These are phyloP conservation scores for Fraxinus xanthoxyloides DNA, from an alignment of 305 asterid genomes.

Conservation along the genomic window DNA sequence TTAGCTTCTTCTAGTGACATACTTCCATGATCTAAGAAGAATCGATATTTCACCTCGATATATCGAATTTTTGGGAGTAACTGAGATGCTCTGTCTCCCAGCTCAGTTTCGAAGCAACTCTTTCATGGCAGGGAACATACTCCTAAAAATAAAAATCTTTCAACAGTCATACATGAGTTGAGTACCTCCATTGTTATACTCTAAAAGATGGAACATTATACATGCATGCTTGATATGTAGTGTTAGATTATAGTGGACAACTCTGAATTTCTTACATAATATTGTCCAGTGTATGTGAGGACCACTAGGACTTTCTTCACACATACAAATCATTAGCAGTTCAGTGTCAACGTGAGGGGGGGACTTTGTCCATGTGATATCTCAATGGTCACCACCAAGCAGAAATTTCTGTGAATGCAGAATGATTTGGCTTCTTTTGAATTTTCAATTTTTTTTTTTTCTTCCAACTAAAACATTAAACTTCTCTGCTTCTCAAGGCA, in stretches of 20 bases:
- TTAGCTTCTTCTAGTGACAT: slow-evolving; percentile 40
- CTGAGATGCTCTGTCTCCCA: slow-evolving; percentile 94
- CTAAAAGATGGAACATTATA: background rate
- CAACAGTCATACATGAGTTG: background rate
- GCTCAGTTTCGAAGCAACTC: slow-evolving; percentile 81
- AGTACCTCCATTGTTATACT: background rate
- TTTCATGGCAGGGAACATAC: slow-evolving; percentile 80
- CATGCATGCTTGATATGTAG: background rate
- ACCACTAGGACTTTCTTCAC: background rate
- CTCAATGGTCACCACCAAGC: background rate
- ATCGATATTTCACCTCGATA: slow-evolving; percentile 46
- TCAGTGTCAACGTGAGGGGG: background rate
- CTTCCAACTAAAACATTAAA: background rate
- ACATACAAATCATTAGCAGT: background rate
- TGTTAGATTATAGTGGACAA: background rate
- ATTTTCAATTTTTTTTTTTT: background rate
- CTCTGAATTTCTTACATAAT: background rate
- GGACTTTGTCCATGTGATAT: background rate
- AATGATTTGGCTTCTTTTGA: background rate
- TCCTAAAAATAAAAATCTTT: slow-evolving; percentile 38
- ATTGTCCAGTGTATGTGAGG: background rate
- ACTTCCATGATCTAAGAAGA: slow-evolving; percentile 23
- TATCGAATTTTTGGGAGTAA: slow-evolving; percentile 45
- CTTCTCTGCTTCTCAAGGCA: background rate
- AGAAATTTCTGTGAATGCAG: background rate